Percentiles rank a stretch among this genome's conserved stretches.
These are phyloP conservation scores for Laguncularia racemosa DNA, from an alignment of 345 rosid genomes.

Conservation along the genomic window DNA sequence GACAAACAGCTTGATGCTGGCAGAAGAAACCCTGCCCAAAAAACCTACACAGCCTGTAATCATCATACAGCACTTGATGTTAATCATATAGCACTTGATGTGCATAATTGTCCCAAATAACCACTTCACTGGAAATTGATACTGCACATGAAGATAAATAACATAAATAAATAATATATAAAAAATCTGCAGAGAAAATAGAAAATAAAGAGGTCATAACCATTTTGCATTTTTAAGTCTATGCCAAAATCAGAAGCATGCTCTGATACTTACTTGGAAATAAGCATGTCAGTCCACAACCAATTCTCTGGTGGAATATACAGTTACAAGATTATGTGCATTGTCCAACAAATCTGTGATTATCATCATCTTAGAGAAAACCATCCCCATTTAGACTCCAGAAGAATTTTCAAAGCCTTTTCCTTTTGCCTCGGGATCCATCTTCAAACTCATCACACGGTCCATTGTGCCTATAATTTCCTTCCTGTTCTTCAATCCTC, in stretches of 20 bases:
- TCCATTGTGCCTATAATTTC: constrained; percentile 43
- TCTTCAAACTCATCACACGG: constrained; percentile 47
- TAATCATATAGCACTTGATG: too few species aligned
- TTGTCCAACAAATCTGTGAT: constrained; percentile 4
- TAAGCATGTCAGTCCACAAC: not conserved
- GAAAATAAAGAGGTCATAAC: too few species aligned
- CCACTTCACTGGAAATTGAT: too few species aligned
- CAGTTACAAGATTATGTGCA: not conserved
- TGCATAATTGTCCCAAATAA: too few species aligned
- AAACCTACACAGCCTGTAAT: too few species aligned
- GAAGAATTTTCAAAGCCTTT: constrained; percentile 37
- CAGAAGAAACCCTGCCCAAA: too few species aligned
- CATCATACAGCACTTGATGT: too few species aligned
- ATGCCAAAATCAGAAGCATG: not conserved
- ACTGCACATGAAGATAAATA: too few species aligned
- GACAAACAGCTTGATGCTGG: too few species aligned
- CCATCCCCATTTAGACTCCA: constrained; percentile 8
- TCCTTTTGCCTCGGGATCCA: constrained; percentile 43
- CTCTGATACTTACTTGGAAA: constrained; percentile 4
- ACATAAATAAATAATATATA: too few species aligned
- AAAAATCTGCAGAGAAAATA: too few species aligned
- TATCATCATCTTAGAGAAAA: not conserved
- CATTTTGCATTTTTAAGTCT: too few species aligned
- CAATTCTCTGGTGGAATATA: not conserved
- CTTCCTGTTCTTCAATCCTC: constrained; percentile 54